Base-by-base conservation (phyloP, 371 early-diverging fungal genomes). In the Saksenaea oblongispora region DNA sequence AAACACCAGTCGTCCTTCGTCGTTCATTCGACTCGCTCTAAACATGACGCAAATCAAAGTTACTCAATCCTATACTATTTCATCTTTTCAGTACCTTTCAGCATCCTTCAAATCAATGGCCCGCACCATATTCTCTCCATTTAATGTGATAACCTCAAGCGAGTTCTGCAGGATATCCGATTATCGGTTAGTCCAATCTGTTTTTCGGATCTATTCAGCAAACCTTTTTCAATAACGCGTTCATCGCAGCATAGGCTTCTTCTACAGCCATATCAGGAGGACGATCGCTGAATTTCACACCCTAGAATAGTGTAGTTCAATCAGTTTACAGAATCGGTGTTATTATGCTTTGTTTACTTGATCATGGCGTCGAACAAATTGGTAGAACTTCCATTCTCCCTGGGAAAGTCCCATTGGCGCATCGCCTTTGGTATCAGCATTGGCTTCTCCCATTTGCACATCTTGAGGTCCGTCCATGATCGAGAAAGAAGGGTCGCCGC, bases 1-100 rank as follows among this genome's bases (percentile, higher is more conserved):
- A 72, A 92, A 96, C 0, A 96, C 89, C n/a, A 92, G 60, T 61
- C 83, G 78, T 18, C 67, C 73, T 51, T 83, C 83, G 34, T 75
- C 75, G 34, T 70, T 78, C 37, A 83, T 39, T 54, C 71, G 67
- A 47, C 75, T 76, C 58, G 80, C 80, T 56, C 82, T 82, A 64
- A 34, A 67, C n/a, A 27, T 34, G 5, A 28, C 15, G 22, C n/a
- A 8, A 39, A n/a, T 39, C 15, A 14, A 39, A 39, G 39, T 39
- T 39, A 14, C 2, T 39, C n/a, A 14, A 14, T 39, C n/a, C n/a
- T 36, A 31, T 26, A 10, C 27, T 42, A 17, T 64, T 56, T 81
- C 84, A 53, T 84, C 84, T 61, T 26, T 47, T 60, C 7, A 71
- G 31, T 86, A 79, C 71, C 71, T 75, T 69, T 76, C 75, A 28